Conservation (phyloP, 495 filamentous ascomycete species). For the Parachaetomium inaequale region DNA sequence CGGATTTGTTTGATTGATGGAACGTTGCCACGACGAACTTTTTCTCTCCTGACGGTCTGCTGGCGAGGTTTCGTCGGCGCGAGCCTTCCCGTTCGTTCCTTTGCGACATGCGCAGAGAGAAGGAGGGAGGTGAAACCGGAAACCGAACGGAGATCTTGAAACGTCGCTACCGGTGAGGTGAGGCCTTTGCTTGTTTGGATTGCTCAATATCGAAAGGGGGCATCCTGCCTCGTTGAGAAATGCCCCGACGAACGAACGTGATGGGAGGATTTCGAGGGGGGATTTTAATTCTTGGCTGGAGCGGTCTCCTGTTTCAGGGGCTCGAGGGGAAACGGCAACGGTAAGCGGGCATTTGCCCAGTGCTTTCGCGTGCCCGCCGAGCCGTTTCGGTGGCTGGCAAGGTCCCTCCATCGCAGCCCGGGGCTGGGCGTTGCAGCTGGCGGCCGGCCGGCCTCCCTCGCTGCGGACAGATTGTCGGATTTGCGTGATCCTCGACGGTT, state of each 20-base stretch:
- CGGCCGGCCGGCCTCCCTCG: background rate
- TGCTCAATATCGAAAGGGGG: background rate
- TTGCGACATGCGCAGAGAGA: background rate
- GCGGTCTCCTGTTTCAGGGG: constrained; percentile 18
- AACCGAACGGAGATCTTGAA: constrained; percentile 8
- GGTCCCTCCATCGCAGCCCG: background rate
- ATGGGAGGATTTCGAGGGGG: background rate
- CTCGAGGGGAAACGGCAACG: background rate
- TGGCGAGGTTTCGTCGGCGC: background rate
- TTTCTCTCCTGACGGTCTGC: background rate
- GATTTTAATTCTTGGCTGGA: constrained; percentile 1
- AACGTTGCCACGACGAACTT: background rate
- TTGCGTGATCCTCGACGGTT: constrained; percentile 5
- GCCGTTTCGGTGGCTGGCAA: background rate
- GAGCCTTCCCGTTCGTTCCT: background rate
- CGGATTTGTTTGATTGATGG: background rate
- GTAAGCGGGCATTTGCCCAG: background rate
- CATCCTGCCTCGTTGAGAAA: background rate
- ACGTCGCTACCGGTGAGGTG: constrained; percentile 6
- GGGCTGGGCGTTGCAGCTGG: background rate
- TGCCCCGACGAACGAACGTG: no score
- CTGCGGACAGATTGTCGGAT: constrained; percentile 11
- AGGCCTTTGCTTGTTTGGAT: background rate
- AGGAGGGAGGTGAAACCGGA: background rate
- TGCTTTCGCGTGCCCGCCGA: background rate